These are phyloP conservation scores for Backusella sp. DNA, from an alignment of 192 early-diverging fungal genomes.

Conservation along the genomic window DNA sequence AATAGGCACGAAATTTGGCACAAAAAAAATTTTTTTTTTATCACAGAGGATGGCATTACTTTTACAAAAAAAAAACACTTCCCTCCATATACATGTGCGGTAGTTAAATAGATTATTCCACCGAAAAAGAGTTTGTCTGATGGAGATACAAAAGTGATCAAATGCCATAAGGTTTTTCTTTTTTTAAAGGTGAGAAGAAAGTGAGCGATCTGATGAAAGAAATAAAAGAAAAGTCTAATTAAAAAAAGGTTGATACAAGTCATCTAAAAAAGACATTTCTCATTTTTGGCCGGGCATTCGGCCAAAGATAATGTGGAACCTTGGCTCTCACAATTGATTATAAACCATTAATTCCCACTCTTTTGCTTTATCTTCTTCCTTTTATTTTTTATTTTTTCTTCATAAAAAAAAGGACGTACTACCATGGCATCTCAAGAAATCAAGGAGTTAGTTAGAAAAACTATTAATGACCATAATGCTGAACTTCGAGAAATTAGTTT, in stretches of 20 bases:
- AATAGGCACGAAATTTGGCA: neutral
- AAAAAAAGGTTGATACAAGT: neutral
- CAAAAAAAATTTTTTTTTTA: neutral
- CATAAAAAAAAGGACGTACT: too few species aligned
- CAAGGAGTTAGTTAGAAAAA: slow-evolving; percentile 14
- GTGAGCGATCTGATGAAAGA: neutral
- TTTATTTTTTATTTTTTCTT: neutral
- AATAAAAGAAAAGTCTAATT: neutral
- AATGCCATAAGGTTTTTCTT: neutral
- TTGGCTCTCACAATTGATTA: slow-evolving; percentile 1
- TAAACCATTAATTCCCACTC: slow-evolving; percentile 1
- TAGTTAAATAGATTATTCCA: neutral
- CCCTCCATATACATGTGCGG: neutral
- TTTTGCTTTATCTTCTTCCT: neutral
- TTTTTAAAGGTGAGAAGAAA: neutral
- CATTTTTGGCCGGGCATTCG: neutral
- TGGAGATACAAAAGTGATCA: neutral
- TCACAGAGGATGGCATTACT: neutral
- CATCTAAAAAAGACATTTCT: neutral
- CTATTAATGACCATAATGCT: slow-evolving; percentile 14
- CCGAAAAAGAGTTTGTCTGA: neutral
- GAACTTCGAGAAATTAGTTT: slow-evolving; percentile 47
- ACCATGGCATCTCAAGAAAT: slow-evolving; percentile 8
- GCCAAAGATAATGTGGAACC: neutral
- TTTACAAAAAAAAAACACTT: neutral